These are phyloP conservation scores for Geranium incanum DNA, from an alignment of 441 rosid genomes.

Conservation along the genomic window DNA sequence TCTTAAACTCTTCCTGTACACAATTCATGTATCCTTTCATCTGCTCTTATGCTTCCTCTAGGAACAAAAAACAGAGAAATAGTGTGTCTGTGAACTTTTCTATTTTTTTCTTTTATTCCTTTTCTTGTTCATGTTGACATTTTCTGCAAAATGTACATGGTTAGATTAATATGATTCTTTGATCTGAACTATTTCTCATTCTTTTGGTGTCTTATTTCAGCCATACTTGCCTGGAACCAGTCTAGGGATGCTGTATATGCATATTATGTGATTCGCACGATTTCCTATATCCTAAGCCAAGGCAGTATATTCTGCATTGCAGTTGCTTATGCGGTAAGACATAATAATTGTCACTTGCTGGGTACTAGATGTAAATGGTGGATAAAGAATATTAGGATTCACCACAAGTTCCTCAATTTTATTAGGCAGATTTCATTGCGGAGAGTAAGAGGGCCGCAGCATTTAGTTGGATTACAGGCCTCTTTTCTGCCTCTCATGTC, in stretches of 20 bases:
- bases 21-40: no score
- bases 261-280: slow-evolving; percentile 47
- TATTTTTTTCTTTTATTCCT: background rate
- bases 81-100: background rate
- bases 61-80: background rate
- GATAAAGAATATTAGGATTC: background rate
- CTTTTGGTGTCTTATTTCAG: slow-evolving; percentile 25
- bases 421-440: slow-evolving; percentile 43
- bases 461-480: slow-evolving; percentile 54
- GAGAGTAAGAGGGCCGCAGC: slow-evolving; percentile 39
- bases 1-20: no score
- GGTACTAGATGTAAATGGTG: slow-evolving; percentile 1
- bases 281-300: slow-evolving; percentile 49
- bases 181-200: background rate
- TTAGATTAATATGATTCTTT: background rate
- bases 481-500: slow-evolving; percentile 48
- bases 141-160: background rate
- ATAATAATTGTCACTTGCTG: background rate
- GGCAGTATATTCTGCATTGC: slow-evolving; percentile 60
- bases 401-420: slow-evolving; percentile 18
- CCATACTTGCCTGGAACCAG: slow-evolving; percentile 41
- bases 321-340: slow-evolving; percentile 50
- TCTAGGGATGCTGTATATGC: slow-evolving; percentile 41
- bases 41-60: no score
- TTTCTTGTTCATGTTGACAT: slow-evolving; percentile 3